Evolutionary conservation across 2,329 filamentous ascomycete species (phyloP), one percentile per base, ranked within the genome.

Genomic region (Pseudogymnoascus sp.): DNA sequence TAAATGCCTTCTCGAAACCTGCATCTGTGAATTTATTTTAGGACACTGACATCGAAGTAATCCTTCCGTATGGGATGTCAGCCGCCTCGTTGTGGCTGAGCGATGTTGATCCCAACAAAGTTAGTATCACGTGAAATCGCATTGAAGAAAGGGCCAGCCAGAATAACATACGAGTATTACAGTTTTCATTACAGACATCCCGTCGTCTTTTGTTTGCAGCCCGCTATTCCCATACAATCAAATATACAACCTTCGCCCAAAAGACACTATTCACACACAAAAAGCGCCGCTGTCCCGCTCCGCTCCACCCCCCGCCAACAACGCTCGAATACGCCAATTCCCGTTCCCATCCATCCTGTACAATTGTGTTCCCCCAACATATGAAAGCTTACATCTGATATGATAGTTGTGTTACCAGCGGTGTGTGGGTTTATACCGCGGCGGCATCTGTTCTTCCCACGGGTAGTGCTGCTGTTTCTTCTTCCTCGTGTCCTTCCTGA

Each of bases 401-500:
- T 57, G 28, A 57, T 57, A 34, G 51, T 57, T 57, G 48, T 54
- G 48, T 57, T 57, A 57, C 51, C 51, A 57, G 51, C 51, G 51
- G 28, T 36, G 60, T 43, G 41, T 43, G 41, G 36, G 21, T 31
- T 61, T 61, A 41, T 31, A 39, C 19, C 60, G 21, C 60, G 60
- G 63, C n/a, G 63, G 57, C 63, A 63, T 57, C 16, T 67, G 65
- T 48, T 62, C 65, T 31, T 70, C 67, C 70, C 69, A 72, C 6
- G 60, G 34, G 6, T 43, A 61, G 13, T 61, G 21, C 14, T 61
- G 6, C 6, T 57, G 51, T 2, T 57, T 57, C 51, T 57, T 57
- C 51, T 57, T 57, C 63, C 60, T 61, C 34, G 34, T 43, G 19
- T 61, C 39, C 19, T 43, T 66, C 37, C 67, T 66, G 31, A 68